Evolutionary conservation across 2,329 filamentous ascomycete genomes (phyloP).

Genomic region (Knufia petricola): DNA sequence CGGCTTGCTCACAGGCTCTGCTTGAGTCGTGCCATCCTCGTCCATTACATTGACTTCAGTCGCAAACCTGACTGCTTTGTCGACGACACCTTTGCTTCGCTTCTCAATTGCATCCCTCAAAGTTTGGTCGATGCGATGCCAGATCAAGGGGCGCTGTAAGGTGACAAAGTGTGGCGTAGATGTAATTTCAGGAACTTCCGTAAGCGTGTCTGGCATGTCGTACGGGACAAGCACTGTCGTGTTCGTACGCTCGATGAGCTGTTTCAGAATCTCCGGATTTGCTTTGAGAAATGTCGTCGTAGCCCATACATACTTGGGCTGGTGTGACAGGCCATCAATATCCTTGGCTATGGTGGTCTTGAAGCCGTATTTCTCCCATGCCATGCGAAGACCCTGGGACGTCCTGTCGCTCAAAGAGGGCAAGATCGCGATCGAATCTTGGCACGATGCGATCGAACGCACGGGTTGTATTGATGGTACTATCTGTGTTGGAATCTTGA

Average conservation of each 20-base stretch:
- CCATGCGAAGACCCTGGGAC: slow-evolving; percentile 15
- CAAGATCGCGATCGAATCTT: slow-evolving; percentile 11
- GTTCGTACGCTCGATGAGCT: slow-evolving; percentile 17
- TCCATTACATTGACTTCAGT: slow-evolving; percentile 22
- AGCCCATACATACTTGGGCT: slow-evolving; percentile 25
- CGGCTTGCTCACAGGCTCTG: slow-evolving; percentile 11
- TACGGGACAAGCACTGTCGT: slow-evolving; percentile 24
- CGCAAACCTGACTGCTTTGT: slow-evolving; percentile 26
- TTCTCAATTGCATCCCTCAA: slow-evolving; percentile 9
- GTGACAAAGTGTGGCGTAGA: slow-evolving; percentile 22
- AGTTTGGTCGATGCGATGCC: slow-evolving; percentile 23
- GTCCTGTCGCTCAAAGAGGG: slow-evolving; percentile 16
- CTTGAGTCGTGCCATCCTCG: not conserved
- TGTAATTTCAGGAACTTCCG: slow-evolving; percentile 17
- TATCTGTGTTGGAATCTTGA: slow-evolving; percentile 14
- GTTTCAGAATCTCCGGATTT: slow-evolving; percentile 16
- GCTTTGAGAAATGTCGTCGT: slow-evolving; percentile 19
- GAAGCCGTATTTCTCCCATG: slow-evolving; percentile 24
- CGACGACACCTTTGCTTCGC: slow-evolving; percentile 14
- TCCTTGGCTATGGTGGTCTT: slow-evolving; percentile 20
- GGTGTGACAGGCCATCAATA: slow-evolving; percentile 15
- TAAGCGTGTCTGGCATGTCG: slow-evolving; percentile 21
- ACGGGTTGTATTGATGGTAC: not conserved
- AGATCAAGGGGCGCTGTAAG: slow-evolving; percentile 24
- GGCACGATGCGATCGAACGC: no score